Percentiles rank a stretch among this genome's conserved stretches.
Conservation (phyloP, 2,329 filamentous ascomycete species). For the Plectosphaerella plurivora region DNA sequence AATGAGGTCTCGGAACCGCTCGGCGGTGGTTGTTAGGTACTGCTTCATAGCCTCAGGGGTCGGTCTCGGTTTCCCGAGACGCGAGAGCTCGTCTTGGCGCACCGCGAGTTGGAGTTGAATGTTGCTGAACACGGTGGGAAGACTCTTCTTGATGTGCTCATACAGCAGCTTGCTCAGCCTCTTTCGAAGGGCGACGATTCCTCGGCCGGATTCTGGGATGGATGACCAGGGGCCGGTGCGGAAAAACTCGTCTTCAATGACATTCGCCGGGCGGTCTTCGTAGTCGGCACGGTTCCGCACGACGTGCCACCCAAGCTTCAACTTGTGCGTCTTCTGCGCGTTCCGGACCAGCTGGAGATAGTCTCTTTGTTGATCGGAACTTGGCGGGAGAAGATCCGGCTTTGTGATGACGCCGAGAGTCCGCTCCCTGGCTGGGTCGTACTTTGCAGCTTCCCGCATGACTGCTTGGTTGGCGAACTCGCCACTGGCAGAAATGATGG, state of each 20-base stretch:
- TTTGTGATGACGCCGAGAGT: conserved; percentile 57
- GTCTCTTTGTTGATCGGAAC: conserved; percentile 30
- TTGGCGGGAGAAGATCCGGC: conserved; percentile 37
- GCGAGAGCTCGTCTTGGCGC: conserved; percentile 11
- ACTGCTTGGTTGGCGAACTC: conserved; percentile 50
- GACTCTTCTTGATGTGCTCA: conserved; percentile 20
- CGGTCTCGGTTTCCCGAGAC: conserved; percentile 15
- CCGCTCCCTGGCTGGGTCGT: conserved; percentile 37
- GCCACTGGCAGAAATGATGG: conserved; percentile 44
- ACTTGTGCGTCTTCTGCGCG: conserved; percentile 20
- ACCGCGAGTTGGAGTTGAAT: conserved; percentile 18
- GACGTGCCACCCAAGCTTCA: conserved; percentile 48
- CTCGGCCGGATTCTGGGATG: conserved; percentile 19
- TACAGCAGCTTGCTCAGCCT: conserved; percentile 27
- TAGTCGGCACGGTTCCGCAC: conserved; percentile 41
- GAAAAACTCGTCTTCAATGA: conserved; percentile 26
- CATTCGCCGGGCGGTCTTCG: conserved; percentile 18
- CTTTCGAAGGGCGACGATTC: conserved; percentile 24
- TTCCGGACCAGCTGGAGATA: conserved; percentile 30
- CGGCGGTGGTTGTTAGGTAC: conserved; percentile 29
- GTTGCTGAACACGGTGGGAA: conserved; percentile 18
- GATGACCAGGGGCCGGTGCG: conserved; percentile 18
- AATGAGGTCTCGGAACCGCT: conserved; percentile 25
- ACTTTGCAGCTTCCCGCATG: conserved; percentile 33
- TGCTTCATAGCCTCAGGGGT: conserved; percentile 19